Conservation (phyloP, 768 basidiomycete species). For the Daedalea quercina region DNA sequence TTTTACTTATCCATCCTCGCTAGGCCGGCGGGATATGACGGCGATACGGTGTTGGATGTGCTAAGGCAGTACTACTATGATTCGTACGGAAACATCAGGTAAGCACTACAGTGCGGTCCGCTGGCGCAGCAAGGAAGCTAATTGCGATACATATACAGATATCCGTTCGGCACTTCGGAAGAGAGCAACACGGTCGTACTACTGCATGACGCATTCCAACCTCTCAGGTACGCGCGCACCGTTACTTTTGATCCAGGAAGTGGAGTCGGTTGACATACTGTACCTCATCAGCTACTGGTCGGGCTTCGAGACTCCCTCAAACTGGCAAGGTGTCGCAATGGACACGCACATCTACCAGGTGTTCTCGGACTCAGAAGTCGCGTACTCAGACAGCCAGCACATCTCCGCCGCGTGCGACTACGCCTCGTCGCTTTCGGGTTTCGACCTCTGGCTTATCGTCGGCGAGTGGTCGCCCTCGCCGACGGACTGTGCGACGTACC, state of each 20-base stretch:
- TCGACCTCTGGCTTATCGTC: constrained; percentile 74
- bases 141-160: constrained; percentile 29
- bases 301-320: constrained; percentile 48
- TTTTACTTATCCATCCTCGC: constrained; percentile 1
- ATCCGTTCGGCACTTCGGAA: constrained; percentile 36
- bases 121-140: neutral
- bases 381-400: constrained; percentile 44
- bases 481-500: constrained; percentile 74
- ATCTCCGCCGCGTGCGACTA: constrained; percentile 52
- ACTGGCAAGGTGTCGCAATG: constrained; percentile 62
- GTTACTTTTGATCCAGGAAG: neutral
- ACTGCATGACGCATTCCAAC: constrained; percentile 77
- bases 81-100: constrained; percentile 73
- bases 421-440: constrained; percentile 37
- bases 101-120: neutral
- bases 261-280: neutral
- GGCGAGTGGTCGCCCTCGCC: constrained; percentile 83
- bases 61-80: constrained; percentile 63
- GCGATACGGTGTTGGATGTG: constrained; percentile 41
- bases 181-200: constrained; percentile 54
- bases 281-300: constrained; percentile 48
- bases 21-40: constrained; percentile 71
- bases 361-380: constrained; percentile 47
- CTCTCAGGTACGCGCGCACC: constrained; percentile 30
- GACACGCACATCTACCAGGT: constrained; percentile 80